Base-by-base conservation (phyloP, 305 asterid genomes). In the Solanum aculeatissimum region DNA sequence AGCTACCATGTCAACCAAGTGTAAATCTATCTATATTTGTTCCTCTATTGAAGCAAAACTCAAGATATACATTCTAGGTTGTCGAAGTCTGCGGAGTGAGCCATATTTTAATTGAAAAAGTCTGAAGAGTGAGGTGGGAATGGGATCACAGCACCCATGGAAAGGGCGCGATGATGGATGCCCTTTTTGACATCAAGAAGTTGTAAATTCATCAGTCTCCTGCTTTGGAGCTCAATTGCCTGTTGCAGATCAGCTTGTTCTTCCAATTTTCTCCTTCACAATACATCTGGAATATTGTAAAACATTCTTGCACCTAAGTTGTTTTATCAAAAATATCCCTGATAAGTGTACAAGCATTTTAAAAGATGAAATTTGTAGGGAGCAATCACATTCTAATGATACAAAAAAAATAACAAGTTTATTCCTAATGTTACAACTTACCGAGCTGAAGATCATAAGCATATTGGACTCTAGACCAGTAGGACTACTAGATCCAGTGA, bases 241-340 rank as follows among this genome's bases (percentile, higher is more conserved):
- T 93, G 93, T 60, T 93, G 96, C 84, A 93, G 81, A 84, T 93
- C 94, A 42, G 93, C 94, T 49, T 92, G 97, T 68, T 92, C 97
- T 86, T 93, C 95, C 23, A 92, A 77, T 82, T 93, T 93, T 74
- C 92, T 90, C 89, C 94, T 90, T 95, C 91, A 92, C 16, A 93
- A 32, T 88, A 89, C 86, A 82, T 93, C 96, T 55, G 88, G 94
- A 7, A 85, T 83, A 83, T 88, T 89, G 90, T 92, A 92, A 54
- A 92, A 85, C 91, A 89, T 84, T 86, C 95, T 89, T 19, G 91
- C 84, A 27, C 96, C 96, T 92, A 82, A 29, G 6, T 40, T 25
- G 0, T 47, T 51, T 7, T 15, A 0, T 3, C 25, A 13, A 83
- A 15, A 2, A 27, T 42, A 8, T 7, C 16, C 80, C 40, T 2